These are phyloP conservation scores for Erodium moschatum DNA, from an alignment of 441 rosid species.

Conservation along the genomic window DNA sequence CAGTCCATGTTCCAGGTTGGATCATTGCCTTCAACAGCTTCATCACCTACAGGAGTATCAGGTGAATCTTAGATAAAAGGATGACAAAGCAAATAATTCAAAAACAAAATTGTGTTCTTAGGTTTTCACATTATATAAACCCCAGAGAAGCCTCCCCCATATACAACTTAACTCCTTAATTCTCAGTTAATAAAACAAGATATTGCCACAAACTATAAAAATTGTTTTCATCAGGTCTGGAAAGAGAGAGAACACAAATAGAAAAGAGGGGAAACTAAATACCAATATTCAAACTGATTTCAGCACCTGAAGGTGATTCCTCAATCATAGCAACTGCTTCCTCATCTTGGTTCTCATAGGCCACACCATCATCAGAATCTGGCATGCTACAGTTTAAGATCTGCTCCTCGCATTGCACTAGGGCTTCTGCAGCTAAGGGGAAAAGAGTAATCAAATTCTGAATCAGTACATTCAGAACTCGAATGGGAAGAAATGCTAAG, in stretches of 20 bases:
- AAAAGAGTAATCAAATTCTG: not conserved
- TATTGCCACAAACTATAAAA: not conserved
- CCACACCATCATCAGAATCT: constrained; percentile 66
- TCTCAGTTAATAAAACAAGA: not conserved
- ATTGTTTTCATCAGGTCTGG: not conserved
- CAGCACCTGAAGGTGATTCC: constrained; percentile 51
- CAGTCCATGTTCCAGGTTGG: constrained; percentile 67
- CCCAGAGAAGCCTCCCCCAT: no score
- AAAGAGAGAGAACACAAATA: constrained; percentile 1
- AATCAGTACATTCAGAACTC: not conserved
- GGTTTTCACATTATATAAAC: not conserved
- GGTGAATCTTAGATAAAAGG: constrained; percentile 4
- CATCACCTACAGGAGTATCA: constrained; percentile 44
- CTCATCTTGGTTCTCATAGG: constrained; percentile 64
- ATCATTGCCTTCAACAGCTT: constrained; percentile 46
- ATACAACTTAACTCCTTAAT: not conserved
- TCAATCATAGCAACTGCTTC: constrained; percentile 74
- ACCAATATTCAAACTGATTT: constrained; percentile 9
- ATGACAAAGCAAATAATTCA: not conserved
- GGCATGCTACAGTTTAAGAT: constrained; percentile 51
- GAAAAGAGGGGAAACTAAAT: not conserved
- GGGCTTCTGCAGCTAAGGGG: constrained; percentile 39
- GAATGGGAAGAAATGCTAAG: not conserved
- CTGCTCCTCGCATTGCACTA: constrained; percentile 63
- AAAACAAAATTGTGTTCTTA: not conserved